phyloP scores from a whole-genome alignment of 2,329 filamentous ascomycete genomes.

The Harringtonia aguacate region DNA sequence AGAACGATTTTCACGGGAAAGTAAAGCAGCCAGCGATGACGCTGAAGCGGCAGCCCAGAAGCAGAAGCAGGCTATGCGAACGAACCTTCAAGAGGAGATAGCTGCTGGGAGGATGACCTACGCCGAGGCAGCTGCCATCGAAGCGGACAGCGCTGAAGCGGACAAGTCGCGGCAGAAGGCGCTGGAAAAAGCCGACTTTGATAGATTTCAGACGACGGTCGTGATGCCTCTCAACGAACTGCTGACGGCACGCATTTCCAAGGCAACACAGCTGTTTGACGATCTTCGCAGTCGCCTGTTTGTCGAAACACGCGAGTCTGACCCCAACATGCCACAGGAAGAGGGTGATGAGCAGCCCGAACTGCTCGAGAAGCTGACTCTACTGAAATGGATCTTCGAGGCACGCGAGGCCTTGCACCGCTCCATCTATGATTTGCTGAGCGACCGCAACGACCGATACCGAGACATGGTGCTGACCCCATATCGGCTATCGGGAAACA shows the following conservation, averaged over 20 bases:
- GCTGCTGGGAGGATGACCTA: conserved; percentile 69
- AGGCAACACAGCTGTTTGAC: conserved; percentile 67
- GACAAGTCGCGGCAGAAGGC: conserved; percentile 62
- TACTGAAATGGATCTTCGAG: conserved; percentile 96
- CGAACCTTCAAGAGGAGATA: conserved; percentile 70
- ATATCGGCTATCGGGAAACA: conserved; percentile 63
- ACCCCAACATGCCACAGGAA: conserved; percentile 79
- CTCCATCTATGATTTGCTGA: conserved; percentile 74
- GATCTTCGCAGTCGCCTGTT: conserved; percentile 63
- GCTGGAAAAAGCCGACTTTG: conserved; percentile 69
- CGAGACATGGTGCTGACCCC: conserved; percentile 73
- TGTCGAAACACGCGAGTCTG: conserved; percentile 54
- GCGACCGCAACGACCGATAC: conserved; percentile 78
- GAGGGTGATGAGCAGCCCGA: conserved; percentile 94
- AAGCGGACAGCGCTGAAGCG: conserved; percentile 61
- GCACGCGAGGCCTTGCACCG: conserved; percentile 80
- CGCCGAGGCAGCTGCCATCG: conserved; percentile 70
- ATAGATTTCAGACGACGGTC: conserved; percentile 71
- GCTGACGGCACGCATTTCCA: conserved; percentile 62
- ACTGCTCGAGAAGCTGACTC: conserved; percentile 82
- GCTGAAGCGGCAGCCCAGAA: conserved; percentile 36
- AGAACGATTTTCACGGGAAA: conserved; percentile 45
- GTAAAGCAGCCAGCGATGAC: conserved; percentile 47
- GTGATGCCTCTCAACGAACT: conserved; percentile 77
- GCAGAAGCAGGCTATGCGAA: conserved; percentile 53